Conservation (phyloP, 2,329 filamentous ascomycete species). For the Exophiala bonariae region DNA sequence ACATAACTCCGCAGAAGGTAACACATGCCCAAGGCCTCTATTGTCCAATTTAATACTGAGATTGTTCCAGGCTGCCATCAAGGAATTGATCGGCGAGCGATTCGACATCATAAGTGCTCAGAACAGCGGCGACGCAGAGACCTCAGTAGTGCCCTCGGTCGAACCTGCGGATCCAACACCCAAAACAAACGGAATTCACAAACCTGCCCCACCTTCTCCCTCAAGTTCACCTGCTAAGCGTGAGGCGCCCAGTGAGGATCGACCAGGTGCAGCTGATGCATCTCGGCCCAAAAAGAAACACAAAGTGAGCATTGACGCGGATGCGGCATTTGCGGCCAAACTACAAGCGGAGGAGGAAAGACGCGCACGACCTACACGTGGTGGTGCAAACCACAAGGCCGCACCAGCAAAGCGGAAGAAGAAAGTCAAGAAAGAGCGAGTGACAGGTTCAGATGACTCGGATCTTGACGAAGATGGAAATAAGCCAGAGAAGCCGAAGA, state of each 20-base stretch:
- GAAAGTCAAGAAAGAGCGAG: slow-evolving; percentile 53
- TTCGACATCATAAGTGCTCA: slow-evolving; percentile 68
- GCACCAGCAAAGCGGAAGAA: slow-evolving; percentile 65
- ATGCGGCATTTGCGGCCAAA: slow-evolving; percentile 82
- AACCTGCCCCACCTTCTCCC: slow-evolving; percentile 24
- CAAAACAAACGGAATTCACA: slow-evolving; percentile 37
- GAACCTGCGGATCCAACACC: slow-evolving; percentile 22
- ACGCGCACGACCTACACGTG: slow-evolving; percentile 72
- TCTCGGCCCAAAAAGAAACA: slow-evolving; percentile 61
- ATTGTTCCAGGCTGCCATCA: slow-evolving; percentile 62
- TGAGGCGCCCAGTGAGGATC: slow-evolving; percentile 41
- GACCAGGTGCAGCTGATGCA: slow-evolving; percentile 38
- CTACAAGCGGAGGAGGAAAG: slow-evolving; percentile 92
- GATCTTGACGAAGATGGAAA: slow-evolving; percentile 67
- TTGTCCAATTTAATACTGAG: not conserved
- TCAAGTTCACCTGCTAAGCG: slow-evolving; percentile 42
- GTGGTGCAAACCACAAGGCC: slow-evolving; percentile 63
- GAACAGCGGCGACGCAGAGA: slow-evolving; percentile 37
- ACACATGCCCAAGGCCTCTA: not conserved
- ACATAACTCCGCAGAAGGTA: slow-evolving; percentile 64
- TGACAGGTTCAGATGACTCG: slow-evolving; percentile 63
- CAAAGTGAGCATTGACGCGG: slow-evolving; percentile 69
- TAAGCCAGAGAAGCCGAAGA: slow-evolving; percentile 62
- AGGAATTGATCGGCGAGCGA: slow-evolving; percentile 69
- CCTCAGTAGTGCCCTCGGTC: slow-evolving; percentile 34